These are phyloP conservation scores for Metschnikowia continentalis DNA, from an alignment of 805 yeast genomes.

Conservation along the genomic window DNA sequence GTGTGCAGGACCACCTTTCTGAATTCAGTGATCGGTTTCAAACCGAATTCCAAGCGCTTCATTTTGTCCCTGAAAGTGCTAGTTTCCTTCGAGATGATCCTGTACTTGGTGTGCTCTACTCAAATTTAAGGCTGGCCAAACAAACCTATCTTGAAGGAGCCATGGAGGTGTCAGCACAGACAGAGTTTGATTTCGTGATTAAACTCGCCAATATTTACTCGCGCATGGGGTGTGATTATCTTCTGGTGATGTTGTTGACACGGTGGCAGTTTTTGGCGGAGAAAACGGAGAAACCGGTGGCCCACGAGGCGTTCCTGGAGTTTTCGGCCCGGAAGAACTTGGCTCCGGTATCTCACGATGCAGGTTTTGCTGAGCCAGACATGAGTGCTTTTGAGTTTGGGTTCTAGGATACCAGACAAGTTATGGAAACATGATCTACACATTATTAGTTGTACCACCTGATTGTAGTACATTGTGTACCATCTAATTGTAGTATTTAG, in stretches of 20 bases:
- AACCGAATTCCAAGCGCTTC: conserved; percentile 12
- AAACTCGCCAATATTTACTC: conserved; percentile 65
- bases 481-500: neutral
- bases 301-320: conserved; percentile 14
- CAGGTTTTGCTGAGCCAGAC: conserved; percentile 65
- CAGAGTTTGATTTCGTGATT: conserved; percentile 60
- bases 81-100: conserved; percentile 75
- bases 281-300: neutral
- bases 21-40: conserved; percentile 22
- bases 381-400: conserved; percentile 66
- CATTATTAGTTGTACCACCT: too few species aligned
- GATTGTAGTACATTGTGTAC: too few species aligned
- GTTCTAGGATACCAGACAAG: conserved; percentile 7
- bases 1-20: conserved; percentile 20
- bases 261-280: conserved; percentile 59
- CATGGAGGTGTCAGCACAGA: conserved; percentile 34
- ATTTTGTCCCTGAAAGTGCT: conserved; percentile 18
- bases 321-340: conserved; percentile 10
- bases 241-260: conserved; percentile 57
- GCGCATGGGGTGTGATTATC: conserved; percentile 88
- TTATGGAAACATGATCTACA: too few species aligned
- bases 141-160: conserved; percentile 49
- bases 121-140: conserved; percentile 52
- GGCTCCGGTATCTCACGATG: conserved; percentile 33
- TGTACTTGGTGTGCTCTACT: conserved; percentile 63